A percentile compares a stretch with the other conserved stretches of the same genome.
These are phyloP conservation scores for Xerocomellus dryophilus DNA, from an alignment of 768 basidiomycete species.

Conservation along the genomic window DNA sequence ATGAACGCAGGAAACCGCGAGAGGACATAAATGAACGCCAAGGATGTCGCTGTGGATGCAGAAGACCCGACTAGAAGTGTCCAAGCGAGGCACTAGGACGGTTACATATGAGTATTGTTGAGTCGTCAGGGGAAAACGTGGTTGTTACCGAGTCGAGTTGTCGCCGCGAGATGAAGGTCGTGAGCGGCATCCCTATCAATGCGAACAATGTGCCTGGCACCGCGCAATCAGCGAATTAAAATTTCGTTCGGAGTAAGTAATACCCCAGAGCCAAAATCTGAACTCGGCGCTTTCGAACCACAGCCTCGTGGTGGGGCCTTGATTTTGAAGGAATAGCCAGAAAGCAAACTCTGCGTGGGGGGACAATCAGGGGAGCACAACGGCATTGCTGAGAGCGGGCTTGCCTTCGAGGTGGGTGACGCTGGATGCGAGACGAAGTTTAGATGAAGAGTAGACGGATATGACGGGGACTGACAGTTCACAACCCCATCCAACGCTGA, in stretches of 20 bases:
- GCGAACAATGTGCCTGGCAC: constrained; percentile 58
- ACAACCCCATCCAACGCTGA: constrained; percentile 73
- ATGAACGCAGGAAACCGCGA: constrained; percentile 70
- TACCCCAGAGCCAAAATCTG: constrained; percentile 67
- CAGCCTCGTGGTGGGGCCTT: constrained; percentile 63
- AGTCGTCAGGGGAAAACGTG: background rate
- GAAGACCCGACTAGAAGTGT: constrained; percentile 72
- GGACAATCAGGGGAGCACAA: constrained; percentile 4
- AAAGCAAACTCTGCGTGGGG: constrained; percentile 63
- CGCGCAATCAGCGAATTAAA: constrained; percentile 14
- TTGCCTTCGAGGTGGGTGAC: constrained; percentile 80
- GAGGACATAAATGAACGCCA: constrained; percentile 71
- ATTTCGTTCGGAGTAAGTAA: background rate
- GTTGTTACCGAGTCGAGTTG: constrained; percentile 53
- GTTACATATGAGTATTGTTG: constrained; percentile 9
- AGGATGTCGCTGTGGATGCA: constrained; percentile 62
- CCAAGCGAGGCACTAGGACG: constrained; percentile 61
- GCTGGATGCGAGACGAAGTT: constrained; percentile 33
- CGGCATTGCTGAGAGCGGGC: background rate
- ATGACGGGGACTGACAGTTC: constrained; percentile 52
- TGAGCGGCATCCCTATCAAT: constrained; percentile 69
- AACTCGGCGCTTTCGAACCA: constrained; percentile 86
- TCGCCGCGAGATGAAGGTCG: constrained; percentile 55
- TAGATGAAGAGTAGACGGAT: background rate
- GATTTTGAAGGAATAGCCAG: constrained; percentile 80